Percentiles rank a stretch among this genome's conserved stretches.
Evolutionary conservation across 345 rosid species (phyloP).

Genomic region (Psidium friedrichsthalianum): DNA sequence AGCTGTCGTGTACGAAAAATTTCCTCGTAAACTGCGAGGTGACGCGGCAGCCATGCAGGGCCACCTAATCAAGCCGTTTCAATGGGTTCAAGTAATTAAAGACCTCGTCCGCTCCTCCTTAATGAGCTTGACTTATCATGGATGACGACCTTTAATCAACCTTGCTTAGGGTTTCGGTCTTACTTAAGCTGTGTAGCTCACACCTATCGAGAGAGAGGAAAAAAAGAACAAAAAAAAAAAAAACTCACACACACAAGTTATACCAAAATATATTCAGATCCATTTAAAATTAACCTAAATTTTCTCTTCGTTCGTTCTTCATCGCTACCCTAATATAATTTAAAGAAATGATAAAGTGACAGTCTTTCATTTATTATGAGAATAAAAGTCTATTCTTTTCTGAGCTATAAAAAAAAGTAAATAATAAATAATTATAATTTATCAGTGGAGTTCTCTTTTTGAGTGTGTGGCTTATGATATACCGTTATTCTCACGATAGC

Average conservation of each 20-base stretch:
- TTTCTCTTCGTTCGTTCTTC: background rate
- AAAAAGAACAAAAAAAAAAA: background rate
- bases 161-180: background rate
- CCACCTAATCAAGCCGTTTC: background rate
- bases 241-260: background rate
- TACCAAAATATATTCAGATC: background rate
- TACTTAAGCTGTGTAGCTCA: background rate
- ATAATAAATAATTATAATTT: too few relatives aligned
- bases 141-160: too few relatives aligned
- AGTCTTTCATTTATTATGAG: too few relatives aligned
- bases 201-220: background rate
- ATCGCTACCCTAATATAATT: background rate
- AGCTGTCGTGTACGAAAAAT: background rate
- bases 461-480: too few relatives aligned
- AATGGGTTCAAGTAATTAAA: background rate
- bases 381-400: too few relatives aligned
- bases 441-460: too few relatives aligned
- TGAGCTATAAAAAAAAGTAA: too few relatives aligned
- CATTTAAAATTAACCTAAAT: background rate
- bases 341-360: too few relatives aligned
- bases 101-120: background rate
- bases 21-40: background rate
- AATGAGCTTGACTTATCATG: background rate
- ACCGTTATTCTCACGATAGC: too few relatives aligned
- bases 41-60: conserved; percentile 2